Evolutionary conservation across 2,329 filamentous ascomycete genomes (phyloP).

Genomic region (Fusarium musae): DNA sequence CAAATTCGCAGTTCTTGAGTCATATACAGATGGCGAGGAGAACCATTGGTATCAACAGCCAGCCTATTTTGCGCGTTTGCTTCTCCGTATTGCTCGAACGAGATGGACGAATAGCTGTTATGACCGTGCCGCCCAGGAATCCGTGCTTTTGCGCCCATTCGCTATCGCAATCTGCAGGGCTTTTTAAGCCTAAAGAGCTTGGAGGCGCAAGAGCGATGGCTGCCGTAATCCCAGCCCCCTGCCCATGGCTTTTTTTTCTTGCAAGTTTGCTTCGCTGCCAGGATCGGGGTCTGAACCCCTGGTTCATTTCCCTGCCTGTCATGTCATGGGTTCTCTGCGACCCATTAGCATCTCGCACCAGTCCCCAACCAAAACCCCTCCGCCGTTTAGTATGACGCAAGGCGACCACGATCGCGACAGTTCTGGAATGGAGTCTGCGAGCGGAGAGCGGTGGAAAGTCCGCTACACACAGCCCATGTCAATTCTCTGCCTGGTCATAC

Average conservation of each 20-base stretch:
- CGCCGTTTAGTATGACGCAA: slow-evolving; percentile 44
- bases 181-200: slow-evolving; percentile 40
- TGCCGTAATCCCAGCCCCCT: slow-evolving; percentile 34
- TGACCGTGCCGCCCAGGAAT: slow-evolving; percentile 28
- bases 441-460: slow-evolving; percentile 35
- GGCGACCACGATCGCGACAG: slow-evolving; percentile 28
- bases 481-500: slow-evolving; percentile 30
- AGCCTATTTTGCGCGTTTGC: slow-evolving; percentile 20
- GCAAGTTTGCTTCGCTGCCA: slow-evolving; percentile 27
- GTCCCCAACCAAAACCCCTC: slow-evolving; percentile 33
- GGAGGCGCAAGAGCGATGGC: slow-evolving; percentile 39
- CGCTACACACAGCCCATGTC: slow-evolving; percentile 27
- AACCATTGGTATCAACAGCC: not conserved
- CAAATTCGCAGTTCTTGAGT: slow-evolving; percentile 4
- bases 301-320: slow-evolving; percentile 36
- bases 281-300: slow-evolving; percentile 30
- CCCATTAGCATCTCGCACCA: slow-evolving; percentile 31
- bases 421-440: slow-evolving; percentile 37
- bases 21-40: slow-evolving; percentile 7
- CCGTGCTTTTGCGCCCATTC: slow-evolving; percentile 40
- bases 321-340: slow-evolving; percentile 42
- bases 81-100: slow-evolving; percentile 24
- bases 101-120: slow-evolving; percentile 10
- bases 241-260: slow-evolving; percentile 27
- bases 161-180: slow-evolving; percentile 36